Percentiles rank a stretch among this genome's conserved stretches.
Evolutionary conservation across 805 yeast genomes (phyloP).

Genomic region (Candida taoyuanica): DNA sequence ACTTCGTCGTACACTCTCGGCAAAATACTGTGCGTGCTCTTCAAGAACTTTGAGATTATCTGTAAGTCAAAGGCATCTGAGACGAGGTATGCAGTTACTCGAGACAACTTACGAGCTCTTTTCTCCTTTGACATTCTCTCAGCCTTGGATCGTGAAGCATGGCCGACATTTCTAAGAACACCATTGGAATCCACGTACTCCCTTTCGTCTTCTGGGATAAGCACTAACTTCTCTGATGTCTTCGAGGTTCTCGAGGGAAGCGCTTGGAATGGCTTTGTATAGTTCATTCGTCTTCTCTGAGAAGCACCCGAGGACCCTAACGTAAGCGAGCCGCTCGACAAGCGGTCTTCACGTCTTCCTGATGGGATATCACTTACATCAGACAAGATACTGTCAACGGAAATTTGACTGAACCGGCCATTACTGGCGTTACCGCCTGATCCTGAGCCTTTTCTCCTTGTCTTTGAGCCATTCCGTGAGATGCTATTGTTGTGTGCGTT

Average conservation of each 20-base stretch:
- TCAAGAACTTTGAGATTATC: constrained; percentile 58
- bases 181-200: constrained; percentile 10
- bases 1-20: constrained; percentile 91
- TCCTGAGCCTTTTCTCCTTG: constrained; percentile 16
- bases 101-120: constrained; percentile 54
- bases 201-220: constrained; percentile 60
- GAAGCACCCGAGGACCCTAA: constrained; percentile 8
- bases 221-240: constrained; percentile 77
- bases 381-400: constrained; percentile 73
- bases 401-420: constrained; percentile 58
- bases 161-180: constrained; percentile 1
- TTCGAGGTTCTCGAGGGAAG: constrained; percentile 77
- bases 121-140: constrained; percentile 48
- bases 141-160: constrained; percentile 32
- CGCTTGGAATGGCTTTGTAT: constrained; percentile 48
- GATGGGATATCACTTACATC: constrained; percentile 87
- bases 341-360: constrained; percentile 45
- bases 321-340: constrained; percentile 30
- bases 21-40: constrained; percentile 70
- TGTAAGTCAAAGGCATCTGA: constrained; percentile 75
- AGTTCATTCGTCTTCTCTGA: constrained; percentile 15
- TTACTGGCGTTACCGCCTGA: constrained; percentile 24
- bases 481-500: constrained; percentile 29
- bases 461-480: constrained; percentile 5
- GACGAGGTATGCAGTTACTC: constrained; percentile 90